Base-by-base conservation (phyloP, 2,329 filamentous ascomycete genomes). In the Colletotrichum sp. region DNA sequence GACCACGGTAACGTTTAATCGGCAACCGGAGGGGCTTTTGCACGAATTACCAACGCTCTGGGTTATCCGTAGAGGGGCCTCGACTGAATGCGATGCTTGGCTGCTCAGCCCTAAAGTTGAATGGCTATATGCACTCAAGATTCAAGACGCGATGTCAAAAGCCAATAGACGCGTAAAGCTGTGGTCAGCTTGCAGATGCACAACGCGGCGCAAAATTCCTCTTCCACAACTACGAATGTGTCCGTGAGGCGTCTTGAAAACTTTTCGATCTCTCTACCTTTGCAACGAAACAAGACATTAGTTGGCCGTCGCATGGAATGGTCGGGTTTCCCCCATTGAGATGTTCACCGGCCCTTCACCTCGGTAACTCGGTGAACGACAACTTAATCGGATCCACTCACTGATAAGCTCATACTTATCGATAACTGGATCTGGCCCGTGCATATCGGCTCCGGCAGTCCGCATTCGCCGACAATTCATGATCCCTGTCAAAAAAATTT, bases 401-500 rank as follows among this genome's bases (percentile, higher is more conserved):
- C 16, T 21, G 61, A 38, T 38, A 64, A 64, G 58, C 28, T 61
- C 18, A n/a, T 0, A 1, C 28, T 61, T 65, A 43, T 65, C 61
- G 61, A 43, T 65, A n/a, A 5, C 2, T 18, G 6, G 5, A 4
- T 8, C 9, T 67, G 73, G 73, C 13, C 74, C 69, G 69, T 72
- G 74, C 58, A 26, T 48, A 69, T 77, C 76, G 71, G 75, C 38
- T 65, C 66, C 74, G 73, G 69, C 69, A 63, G 65, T 63, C 73
- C 63, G 69, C 69, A 72, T 72, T 69, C 55, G 69, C 73, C 73
- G 73, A 73, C 24, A 24, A 34, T 12, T 52, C 55, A 58, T 77
- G 71, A 77, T 74, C 76, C 74, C 70, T 72, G 55, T 24, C 34
- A 71, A 76, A 76, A 77, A 77, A 66, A 48, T 77, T 69, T 77